These are phyloP conservation scores for Paraphoma sp. DNA, from an alignment of 2,329 filamentous ascomycete species.

Conservation along the genomic window DNA sequence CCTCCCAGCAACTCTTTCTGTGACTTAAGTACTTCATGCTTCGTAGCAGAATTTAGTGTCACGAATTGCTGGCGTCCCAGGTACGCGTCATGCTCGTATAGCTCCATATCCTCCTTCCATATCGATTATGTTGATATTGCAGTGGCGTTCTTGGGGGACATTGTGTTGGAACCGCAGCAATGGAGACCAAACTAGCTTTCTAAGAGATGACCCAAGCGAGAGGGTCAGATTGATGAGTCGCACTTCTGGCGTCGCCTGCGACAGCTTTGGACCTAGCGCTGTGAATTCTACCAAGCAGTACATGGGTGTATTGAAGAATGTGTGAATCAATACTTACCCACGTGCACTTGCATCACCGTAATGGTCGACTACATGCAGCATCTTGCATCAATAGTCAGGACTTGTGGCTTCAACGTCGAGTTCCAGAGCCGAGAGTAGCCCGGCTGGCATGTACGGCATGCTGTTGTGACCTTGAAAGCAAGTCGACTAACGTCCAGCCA, in stretches of 20 bases:
- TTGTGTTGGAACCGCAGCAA: background rate
- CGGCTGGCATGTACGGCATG: background rate
- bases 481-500: background rate
- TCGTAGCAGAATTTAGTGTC: too few relatives aligned
- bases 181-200: background rate
- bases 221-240: background rate
- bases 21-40: too few relatives aligned
- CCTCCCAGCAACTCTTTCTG: too few relatives aligned
- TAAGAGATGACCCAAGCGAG: background rate
- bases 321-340: too few relatives aligned
- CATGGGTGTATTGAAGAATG: too few relatives aligned
- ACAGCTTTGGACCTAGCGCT: too few relatives aligned
- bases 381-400: background rate
- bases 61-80: too few relatives aligned
- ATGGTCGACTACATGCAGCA: background rate
- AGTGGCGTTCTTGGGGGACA: conserved; percentile 11
- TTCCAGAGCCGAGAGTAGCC: background rate
- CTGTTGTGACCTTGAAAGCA: background rate
- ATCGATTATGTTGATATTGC: background rate
- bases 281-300: too few relatives aligned
- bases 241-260: background rate
- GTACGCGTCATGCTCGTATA: too few relatives aligned
- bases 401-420: background rate
- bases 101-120: background rate
- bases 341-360: background rate